Conservation (phyloP, 2,329 filamentous ascomycete species). For the Pseudodiploospora longispora region DNA sequence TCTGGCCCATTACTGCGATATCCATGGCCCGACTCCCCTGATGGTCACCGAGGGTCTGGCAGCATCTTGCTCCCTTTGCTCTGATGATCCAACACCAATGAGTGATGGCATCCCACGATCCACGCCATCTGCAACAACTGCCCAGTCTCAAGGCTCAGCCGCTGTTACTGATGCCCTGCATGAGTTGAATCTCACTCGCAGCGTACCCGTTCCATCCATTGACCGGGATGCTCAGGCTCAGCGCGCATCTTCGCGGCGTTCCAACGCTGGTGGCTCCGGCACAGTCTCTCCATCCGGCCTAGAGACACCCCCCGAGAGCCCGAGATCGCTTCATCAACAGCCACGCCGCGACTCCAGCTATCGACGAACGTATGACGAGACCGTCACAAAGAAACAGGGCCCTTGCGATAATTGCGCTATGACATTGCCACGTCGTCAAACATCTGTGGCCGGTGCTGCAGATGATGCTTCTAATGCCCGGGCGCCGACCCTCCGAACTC, state of each 20-base stretch:
- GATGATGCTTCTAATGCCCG: conserved; percentile 30
- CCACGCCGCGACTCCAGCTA: conserved; percentile 51
- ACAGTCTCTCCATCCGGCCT: conserved; percentile 33
- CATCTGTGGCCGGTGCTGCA: conserved; percentile 16
- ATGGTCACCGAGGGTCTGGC: conserved; percentile 63
- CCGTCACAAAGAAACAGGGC: conserved; percentile 54
- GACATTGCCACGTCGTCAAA: conserved; percentile 43
- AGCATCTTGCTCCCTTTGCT: conserved; percentile 52
- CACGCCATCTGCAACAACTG: conserved; percentile 27
- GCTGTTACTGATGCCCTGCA: conserved; percentile 40
- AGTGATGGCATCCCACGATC: conserved; percentile 31
- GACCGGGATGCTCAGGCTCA: conserved; percentile 37
- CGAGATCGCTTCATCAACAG: conserved; percentile 33
- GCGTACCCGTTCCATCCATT: conserved; percentile 33
- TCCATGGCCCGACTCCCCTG: conserved; percentile 59
- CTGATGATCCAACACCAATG: conserved; percentile 28
- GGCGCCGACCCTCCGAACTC: conserved; percentile 52
- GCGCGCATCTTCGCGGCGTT: conserved; percentile 33
- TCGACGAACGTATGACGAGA: conserved; percentile 55
- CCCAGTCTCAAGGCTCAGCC: conserved; percentile 25
- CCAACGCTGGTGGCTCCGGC: conserved; percentile 23
- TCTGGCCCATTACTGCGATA: conserved; percentile 63
- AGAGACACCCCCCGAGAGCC: conserved; percentile 52
- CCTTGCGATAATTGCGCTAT: conserved; percentile 63
- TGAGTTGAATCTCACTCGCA: conserved; percentile 38